These are phyloP conservation scores for Lentinula guzmanii DNA, from an alignment of 768 basidiomycete genomes.

Conservation along the genomic window DNA sequence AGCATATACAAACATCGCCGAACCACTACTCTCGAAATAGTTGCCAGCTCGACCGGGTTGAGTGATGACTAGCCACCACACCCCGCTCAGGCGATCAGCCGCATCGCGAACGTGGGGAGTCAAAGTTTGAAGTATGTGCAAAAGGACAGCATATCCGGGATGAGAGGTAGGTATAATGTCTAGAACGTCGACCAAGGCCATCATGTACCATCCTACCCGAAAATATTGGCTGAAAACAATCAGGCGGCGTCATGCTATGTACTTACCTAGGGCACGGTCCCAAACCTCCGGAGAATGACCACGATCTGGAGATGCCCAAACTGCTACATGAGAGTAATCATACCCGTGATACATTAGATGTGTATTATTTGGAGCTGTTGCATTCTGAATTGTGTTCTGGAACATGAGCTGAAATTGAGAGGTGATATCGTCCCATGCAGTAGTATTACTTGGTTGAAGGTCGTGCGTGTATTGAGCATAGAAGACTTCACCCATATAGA, in stretches of 20 bases:
- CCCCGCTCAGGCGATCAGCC: constrained; percentile 31
- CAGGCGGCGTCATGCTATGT: background rate
- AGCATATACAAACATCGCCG: constrained; percentile 41
- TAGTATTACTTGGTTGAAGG: constrained; percentile 27
- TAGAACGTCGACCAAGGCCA: constrained; percentile 42
- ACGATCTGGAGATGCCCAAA: constrained; percentile 39
- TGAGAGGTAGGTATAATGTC: constrained; percentile 28
- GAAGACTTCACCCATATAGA: constrained; percentile 42
- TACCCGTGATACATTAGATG: constrained; percentile 46
- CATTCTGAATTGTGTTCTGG: constrained; percentile 33
- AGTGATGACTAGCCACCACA: constrained; percentile 48
- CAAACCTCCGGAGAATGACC: constrained; percentile 45
- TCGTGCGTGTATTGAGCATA: constrained; percentile 33
- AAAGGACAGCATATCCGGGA: constrained; percentile 22
- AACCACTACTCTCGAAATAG: constrained; percentile 44
- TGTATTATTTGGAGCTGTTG: constrained; percentile 30
- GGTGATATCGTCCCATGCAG: constrained; percentile 36
- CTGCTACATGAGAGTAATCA: constrained; percentile 34
- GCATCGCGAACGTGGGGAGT: constrained; percentile 29
- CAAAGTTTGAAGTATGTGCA: constrained; percentile 27
- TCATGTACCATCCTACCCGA: constrained; percentile 30
- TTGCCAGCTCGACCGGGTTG: constrained; percentile 38
- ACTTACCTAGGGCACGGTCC: constrained; percentile 37
- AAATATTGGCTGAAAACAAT: background rate
- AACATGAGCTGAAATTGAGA: constrained; percentile 38